These are phyloP conservation scores for Draba incana DNA, from an alignment of 345 rosid genomes.

Conservation along the genomic window DNA sequence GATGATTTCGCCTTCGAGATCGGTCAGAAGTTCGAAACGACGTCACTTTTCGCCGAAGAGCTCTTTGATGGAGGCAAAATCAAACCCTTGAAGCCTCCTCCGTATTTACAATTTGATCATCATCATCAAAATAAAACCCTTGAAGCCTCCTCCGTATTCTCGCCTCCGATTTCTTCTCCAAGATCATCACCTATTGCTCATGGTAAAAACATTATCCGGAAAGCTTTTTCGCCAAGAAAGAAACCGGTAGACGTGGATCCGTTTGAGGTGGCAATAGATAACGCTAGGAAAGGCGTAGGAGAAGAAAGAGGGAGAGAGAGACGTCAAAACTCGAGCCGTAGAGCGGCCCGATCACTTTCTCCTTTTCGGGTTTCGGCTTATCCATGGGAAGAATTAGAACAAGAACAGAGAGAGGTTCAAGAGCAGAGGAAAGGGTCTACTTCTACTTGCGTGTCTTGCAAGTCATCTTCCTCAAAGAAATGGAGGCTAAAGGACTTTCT, in stretches of 20 bases:
- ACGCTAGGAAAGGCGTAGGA: slow-evolving; percentile 37
- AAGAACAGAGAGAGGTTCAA: slow-evolving; percentile 38
- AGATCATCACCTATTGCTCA: slow-evolving; percentile 56
- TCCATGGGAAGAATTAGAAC: slow-evolving; percentile 73
- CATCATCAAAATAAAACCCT: slow-evolving; percentile 54
- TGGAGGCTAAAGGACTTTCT: slow-evolving; percentile 82
- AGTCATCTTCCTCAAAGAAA: slow-evolving; percentile 59
- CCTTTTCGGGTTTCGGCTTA: slow-evolving; percentile 71
- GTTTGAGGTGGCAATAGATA: slow-evolving; percentile 46
- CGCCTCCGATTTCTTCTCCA: slow-evolving; percentile 44
- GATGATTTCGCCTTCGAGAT: slow-evolving; percentile 65
- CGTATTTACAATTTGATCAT: slow-evolving; percentile 47
- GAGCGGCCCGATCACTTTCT: slow-evolving; percentile 71
- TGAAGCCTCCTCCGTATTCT: slow-evolving; percentile 67
- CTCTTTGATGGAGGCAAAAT: slow-evolving; percentile 78
- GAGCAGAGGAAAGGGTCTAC: slow-evolving; percentile 31
- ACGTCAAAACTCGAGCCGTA: slow-evolving; percentile 48
- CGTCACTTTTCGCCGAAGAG: slow-evolving; percentile 66
- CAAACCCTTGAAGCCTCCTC: slow-evolving; percentile 71
- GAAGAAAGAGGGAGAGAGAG: slow-evolving; percentile 64
- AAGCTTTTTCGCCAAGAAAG: slow-evolving; percentile 60
- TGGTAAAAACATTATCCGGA: slow-evolving; percentile 55
- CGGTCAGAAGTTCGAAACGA: slow-evolving; percentile 39
- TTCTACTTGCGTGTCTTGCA: slow-evolving; percentile 34
- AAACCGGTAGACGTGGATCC: slow-evolving; percentile 51